Percentiles rank a stretch among this genome's conserved stretches.
Evolutionary conservation across 139 green algal genomes (phyloP).

Genomic region (Deuterostichococcus epilithicus): DNA sequence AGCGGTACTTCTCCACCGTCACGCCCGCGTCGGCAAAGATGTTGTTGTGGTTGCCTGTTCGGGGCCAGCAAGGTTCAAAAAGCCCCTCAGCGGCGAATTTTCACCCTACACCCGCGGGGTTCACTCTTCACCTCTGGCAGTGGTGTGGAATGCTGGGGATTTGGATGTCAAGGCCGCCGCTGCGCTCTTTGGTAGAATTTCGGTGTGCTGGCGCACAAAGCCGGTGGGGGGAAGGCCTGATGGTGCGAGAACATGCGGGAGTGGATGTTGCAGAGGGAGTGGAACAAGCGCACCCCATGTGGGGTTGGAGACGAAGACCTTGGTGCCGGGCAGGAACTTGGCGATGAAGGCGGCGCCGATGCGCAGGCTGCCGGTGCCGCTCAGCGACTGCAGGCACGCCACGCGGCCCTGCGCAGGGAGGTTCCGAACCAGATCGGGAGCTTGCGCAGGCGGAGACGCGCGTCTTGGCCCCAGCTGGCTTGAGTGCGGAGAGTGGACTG

Average conservation of each 20-base stretch:
- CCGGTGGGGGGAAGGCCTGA: no score
- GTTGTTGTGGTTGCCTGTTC: conserved; percentile 85
- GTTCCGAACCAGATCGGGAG: background rate
- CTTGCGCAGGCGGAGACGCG: no score
- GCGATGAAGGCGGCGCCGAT: conserved; percentile 87
- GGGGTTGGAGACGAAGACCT: conserved; percentile 79
- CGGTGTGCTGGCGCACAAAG: no score
- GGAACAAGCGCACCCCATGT: conserved; percentile 65
- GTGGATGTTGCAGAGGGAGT: background rate
- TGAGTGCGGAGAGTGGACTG: no score
- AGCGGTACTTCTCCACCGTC: conserved; percentile 49
- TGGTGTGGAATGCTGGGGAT: no score
- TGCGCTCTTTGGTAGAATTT: background rate
- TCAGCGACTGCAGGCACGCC: conserved; percentile 84
- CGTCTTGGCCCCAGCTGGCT: no score
- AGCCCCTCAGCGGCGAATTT: no score
- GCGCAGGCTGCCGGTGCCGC: conserved; percentile 90
- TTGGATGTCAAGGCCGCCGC: background rate
- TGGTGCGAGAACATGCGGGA: no score
- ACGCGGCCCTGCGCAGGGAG: conserved; percentile 60
- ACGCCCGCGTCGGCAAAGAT: conserved; percentile 90
- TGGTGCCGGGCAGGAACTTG: conserved; percentile 70
- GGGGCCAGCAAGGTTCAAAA: background rate
- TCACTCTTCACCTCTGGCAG: no score
- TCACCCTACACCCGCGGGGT: no score